Conservation (phyloP, 169 alveolate genomes). For the Blepharisma undulans region DNA sequence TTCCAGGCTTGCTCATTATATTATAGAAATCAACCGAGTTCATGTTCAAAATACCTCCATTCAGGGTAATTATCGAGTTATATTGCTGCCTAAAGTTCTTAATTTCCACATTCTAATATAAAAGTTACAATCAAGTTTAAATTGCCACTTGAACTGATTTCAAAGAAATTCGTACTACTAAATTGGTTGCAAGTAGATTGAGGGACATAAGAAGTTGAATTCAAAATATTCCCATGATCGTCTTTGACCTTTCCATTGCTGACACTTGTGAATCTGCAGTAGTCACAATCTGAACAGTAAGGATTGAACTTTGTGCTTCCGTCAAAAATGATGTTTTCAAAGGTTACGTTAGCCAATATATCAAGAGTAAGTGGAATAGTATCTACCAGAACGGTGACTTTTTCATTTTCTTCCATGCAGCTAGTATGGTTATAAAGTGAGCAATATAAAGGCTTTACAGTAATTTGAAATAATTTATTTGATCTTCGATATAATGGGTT, state of each 20-base stretch:
- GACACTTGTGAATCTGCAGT: background rate
- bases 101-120: background rate
- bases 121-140: background rate
- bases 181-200: background rate
- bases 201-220: background rate
- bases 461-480: too few relatives aligned
- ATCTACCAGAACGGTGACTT: too few relatives aligned
- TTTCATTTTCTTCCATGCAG: too few relatives aligned
- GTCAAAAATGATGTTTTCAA: background rate
- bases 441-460: too few relatives aligned
- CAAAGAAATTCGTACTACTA: background rate
- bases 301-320: background rate
- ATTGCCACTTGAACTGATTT: background rate
- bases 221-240: background rate
- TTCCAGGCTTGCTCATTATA: background rate
- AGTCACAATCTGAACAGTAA: background rate
- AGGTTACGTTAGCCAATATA: too few relatives aligned
- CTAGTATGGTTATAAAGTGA: too few relatives aligned
- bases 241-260: background rate
- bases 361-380: too few relatives aligned
- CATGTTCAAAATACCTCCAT: background rate
- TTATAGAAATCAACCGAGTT: background rate
- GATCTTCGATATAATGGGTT: too few relatives aligned
- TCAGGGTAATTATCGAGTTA: background rate
- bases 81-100: background rate